Evolutionary conservation across 2,329 filamentous ascomycete species (phyloP).

Genomic region (Exophiala aquamarina): DNA sequence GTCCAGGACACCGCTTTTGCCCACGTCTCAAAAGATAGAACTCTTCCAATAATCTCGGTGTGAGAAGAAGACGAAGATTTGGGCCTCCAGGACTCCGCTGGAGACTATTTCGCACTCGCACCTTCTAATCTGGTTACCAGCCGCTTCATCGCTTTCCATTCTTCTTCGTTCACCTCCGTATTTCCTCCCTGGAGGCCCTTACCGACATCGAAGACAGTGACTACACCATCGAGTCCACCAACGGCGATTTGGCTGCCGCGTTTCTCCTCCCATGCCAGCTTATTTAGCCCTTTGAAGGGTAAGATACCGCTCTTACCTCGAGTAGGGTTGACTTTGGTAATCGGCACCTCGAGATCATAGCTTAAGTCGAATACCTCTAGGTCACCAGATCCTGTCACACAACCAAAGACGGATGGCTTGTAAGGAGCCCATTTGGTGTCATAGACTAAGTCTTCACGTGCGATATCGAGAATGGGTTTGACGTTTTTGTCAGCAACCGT

Average conservation of each 20-base stretch:
- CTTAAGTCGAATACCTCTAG: conserved; percentile 96
- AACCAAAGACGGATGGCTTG: conserved; percentile 89
- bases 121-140: conserved; percentile 73
- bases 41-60: too few species aligned
- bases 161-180: conserved; percentile 78
- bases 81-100: too few species aligned
- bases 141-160: conserved; percentile 93
- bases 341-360: conserved; percentile 86
- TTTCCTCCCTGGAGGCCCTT: conserved; percentile 74
- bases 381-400: conserved; percentile 89
- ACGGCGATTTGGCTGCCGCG: conserved; percentile 86
- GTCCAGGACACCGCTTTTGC: too few species aligned
- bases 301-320: conserved; percentile 62
- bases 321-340: conserved; percentile 75
- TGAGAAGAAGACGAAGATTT: too few species aligned
- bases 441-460: conserved; percentile 94
- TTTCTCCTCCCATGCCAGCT: conserved; percentile 86
- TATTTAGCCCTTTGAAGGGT: conserved; percentile 85
- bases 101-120: background rate
- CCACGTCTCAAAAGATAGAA: too few species aligned
- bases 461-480: conserved; percentile 80
- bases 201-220: conserved; percentile 88
- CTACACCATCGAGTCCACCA: conserved; percentile 84
- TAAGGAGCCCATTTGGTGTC: conserved; percentile 93
- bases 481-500: conserved; percentile 48